A percentile compares a stretch with the other conserved stretches of the same genome.
phyloP scores from a whole-genome alignment of 2,329 filamentous ascomycete genomes.

The Xylaria hypoxylon region DNA sequence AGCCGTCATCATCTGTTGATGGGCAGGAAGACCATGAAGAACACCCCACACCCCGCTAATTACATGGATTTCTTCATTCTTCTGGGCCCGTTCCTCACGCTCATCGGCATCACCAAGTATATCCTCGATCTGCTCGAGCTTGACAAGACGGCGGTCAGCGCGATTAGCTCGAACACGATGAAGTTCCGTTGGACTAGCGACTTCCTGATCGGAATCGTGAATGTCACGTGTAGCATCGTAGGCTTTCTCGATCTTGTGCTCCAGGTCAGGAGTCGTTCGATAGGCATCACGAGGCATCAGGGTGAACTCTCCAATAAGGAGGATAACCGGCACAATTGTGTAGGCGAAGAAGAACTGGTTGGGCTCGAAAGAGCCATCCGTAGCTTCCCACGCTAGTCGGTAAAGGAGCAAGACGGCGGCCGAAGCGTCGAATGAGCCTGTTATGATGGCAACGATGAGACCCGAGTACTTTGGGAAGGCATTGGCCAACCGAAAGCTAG shows the following conservation, averaged over 20 bases:
- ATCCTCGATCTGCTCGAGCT: constrained; percentile 71
- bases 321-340: constrained; percentile 51
- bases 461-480: constrained; percentile 71
- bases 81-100: constrained; percentile 65
- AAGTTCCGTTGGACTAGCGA: constrained; percentile 58
- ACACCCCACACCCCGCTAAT: constrained; percentile 77
- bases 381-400: constrained; percentile 64
- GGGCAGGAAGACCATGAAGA: constrained; percentile 73
- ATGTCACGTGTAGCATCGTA: constrained; percentile 55
- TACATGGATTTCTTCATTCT: constrained; percentile 69
- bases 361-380: constrained; percentile 51
- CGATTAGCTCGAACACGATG: constrained; percentile 57
- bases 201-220: constrained; percentile 67
- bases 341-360: constrained; percentile 58
- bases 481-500: constrained; percentile 74
- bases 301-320: constrained; percentile 54
- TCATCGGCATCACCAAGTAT: constrained; percentile 69
- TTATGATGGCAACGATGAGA: constrained; percentile 70
- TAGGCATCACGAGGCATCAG: constrained; percentile 57
- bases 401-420: constrained; percentile 72
- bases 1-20: constrained; percentile 72
- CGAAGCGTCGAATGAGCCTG: constrained; percentile 73
- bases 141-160: constrained; percentile 64
- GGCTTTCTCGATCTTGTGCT: constrained; percentile 55
- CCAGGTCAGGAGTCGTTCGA: constrained; percentile 54